Percentiles rank a stretch among this genome's conserved stretches.
These are phyloP conservation scores for Pseudogymnoascus sp. DNA, from an alignment of 2,329 filamentous ascomycete species.

Conservation along the genomic window DNA sequence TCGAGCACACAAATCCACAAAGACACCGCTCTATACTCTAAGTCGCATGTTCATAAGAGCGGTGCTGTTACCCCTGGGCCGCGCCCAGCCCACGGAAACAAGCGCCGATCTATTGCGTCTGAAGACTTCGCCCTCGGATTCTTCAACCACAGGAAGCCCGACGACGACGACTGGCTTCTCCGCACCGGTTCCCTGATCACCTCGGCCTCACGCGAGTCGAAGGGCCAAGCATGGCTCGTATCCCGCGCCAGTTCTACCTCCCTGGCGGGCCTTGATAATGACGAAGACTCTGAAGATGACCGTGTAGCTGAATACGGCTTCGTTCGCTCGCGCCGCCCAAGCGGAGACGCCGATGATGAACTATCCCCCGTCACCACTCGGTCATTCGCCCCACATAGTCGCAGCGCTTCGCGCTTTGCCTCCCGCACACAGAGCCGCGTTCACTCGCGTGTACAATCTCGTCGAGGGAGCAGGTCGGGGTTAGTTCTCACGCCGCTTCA, in stretches of 20 bases:
- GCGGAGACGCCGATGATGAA: conserved; percentile 29
- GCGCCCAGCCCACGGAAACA: conserved; percentile 11
- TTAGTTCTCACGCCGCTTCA: conserved; percentile 35
- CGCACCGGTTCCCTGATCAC: conserved; percentile 54
- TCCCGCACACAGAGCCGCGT: conserved; percentile 25
- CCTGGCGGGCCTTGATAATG: conserved; percentile 43
- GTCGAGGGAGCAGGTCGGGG: conserved; percentile 22
- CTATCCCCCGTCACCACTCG: conserved; percentile 25
- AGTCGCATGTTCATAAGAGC: conserved; percentile 20
- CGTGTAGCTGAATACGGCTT: conserved; percentile 44
- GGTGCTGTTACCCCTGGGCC: conserved; percentile 20
- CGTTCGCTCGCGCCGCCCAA: conserved; percentile 31
- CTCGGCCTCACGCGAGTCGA: conserved; percentile 54
- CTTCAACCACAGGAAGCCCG: conserved; percentile 16
- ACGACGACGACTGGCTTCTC: conserved; percentile 57
- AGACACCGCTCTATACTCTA: conserved; percentile 14
- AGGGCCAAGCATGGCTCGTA: conserved; percentile 61
- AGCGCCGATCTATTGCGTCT: conserved; percentile 18
- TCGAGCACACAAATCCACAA: conserved; percentile 47
- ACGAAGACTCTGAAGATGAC: conserved; percentile 44
- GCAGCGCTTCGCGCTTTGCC: conserved; percentile 36
- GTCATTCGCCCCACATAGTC: conserved; percentile 34
- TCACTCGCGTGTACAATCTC: conserved; percentile 36
- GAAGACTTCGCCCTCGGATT: conserved; percentile 16
- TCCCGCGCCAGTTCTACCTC: conserved; percentile 57